Conservation (phyloP, 2,329 filamentous ascomycete species). For the Ophiocordyceps camponoti-rufipedis region DNA sequence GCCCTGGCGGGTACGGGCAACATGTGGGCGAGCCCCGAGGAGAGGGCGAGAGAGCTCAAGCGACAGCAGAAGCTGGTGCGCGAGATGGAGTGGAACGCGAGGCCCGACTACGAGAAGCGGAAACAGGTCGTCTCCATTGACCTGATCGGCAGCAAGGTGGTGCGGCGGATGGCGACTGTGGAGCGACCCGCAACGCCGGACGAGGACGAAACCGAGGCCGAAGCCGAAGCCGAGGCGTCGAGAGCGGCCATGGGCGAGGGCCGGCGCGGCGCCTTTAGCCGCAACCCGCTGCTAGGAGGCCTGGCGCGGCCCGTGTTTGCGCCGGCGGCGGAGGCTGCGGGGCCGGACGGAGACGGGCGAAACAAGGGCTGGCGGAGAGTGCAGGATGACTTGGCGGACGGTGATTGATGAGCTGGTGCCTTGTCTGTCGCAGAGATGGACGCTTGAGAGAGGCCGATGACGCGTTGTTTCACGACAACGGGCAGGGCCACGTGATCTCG, state of each 20-base stretch:
- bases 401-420: constrained; percentile 18
- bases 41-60: constrained; percentile 68
- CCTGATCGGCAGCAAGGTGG: constrained; percentile 57
- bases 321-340: constrained; percentile 25
- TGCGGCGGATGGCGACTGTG: constrained; percentile 48
- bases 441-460: background rate
- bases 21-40: constrained; percentile 73
- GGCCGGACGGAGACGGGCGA: too few relatives aligned
- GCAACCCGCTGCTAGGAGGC: constrained; percentile 47
- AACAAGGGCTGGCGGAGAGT: constrained; percentile 36
- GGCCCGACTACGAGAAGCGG: constrained; percentile 78
- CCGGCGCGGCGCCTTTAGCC: constrained; percentile 45
- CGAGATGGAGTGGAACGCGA: constrained; percentile 72
- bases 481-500: background rate
- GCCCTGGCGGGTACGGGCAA: constrained; percentile 24
- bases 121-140: constrained; percentile 74
- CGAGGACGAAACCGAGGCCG: constrained; percentile 15
- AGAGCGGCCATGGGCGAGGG: constrained; percentile 2
- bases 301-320: constrained; percentile 47
- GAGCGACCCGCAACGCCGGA: constrained; percentile 39
- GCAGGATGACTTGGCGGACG: constrained; percentile 40
- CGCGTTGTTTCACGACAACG: background rate
- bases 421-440: too few relatives aligned
- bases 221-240: background rate
- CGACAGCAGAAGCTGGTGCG: constrained; percentile 67